Evolutionary conservation across 345 rosid genomes (phyloP).

Genomic region (Chamaenerion angustifolium): DNA sequence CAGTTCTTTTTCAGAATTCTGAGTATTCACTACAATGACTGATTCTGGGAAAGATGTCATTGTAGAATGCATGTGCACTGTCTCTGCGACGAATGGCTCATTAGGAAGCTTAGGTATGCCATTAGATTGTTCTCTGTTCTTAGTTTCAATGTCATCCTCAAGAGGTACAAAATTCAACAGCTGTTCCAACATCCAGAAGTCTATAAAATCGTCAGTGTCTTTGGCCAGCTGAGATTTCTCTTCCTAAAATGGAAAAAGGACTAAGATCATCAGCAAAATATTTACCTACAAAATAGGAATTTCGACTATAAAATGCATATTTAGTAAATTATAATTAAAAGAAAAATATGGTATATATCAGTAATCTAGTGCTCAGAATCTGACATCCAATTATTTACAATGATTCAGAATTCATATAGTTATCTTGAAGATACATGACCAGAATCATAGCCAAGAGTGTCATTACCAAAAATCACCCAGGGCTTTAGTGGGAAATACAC

Average conservation of each 20-base stretch:
- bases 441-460: too few species aligned
- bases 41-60: slow-evolving; percentile 21
- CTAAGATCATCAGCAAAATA: background rate
- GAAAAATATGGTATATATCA: too few species aligned
- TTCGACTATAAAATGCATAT: too few species aligned
- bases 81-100: slow-evolving; percentile 18
- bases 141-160: slow-evolving; percentile 21
- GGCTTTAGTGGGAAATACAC: too few species aligned
- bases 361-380: too few species aligned
- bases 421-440: too few species aligned
- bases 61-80: slow-evolving; percentile 21
- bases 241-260: background rate
- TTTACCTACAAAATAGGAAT: too few species aligned
- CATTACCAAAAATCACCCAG: too few species aligned
- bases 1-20: slow-evolving; percentile 64
- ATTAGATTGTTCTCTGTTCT: slow-evolving; percentile 5
- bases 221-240: background rate
- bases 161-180: slow-evolving; percentile 28
- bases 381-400: too few species aligned
- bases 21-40: slow-evolving; percentile 62
- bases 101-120: slow-evolving; percentile 16
- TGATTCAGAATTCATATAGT: too few species aligned
- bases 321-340: too few species aligned
- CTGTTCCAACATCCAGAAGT: slow-evolving; percentile 24
- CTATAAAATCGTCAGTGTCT: slow-evolving; percentile 12